phyloP scores from a whole-genome alignment of 176 grass and related monocot species.

The Oryza meyeriana region DNA sequence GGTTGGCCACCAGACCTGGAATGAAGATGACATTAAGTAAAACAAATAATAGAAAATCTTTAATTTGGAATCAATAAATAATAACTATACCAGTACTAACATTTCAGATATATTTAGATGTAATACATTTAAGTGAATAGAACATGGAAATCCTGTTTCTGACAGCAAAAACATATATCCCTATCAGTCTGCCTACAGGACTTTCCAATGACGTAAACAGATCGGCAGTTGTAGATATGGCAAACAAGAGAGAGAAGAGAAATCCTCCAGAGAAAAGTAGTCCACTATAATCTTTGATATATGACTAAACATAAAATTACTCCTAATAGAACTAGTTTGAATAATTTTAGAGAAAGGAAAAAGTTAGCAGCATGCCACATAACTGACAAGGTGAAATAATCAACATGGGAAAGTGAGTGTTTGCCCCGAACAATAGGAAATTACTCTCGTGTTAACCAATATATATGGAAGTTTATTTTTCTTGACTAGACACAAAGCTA shows the following conservation, averaged over 20 bases:
- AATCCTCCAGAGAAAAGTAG: not conserved
- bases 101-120: not conserved
- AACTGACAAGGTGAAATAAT: constrained; percentile 6
- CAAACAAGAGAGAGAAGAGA: not conserved
- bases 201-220: not conserved
- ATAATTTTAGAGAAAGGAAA: not conserved
- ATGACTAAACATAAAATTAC: not conserved
- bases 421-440: not conserved
- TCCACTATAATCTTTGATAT: not conserved
- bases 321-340: not conserved
- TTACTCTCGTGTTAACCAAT: not conserved
- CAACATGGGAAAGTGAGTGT: not conserved
- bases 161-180: not conserved
- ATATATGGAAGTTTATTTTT: not conserved
- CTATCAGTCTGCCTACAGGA: not conserved
- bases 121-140: not conserved
- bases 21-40: constrained; percentile 23
- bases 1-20: constrained; percentile 81
- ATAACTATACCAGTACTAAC: constrained; percentile 5
- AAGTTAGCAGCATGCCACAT: not conserved
- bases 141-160: not conserved
- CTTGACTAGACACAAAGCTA: not conserved
- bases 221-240: not conserved
- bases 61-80: not conserved
- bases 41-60: not conserved